Evolutionary conservation across 495 filamentous ascomycete genomes (phyloP).

Genomic region (Penicillium herquei): DNA sequence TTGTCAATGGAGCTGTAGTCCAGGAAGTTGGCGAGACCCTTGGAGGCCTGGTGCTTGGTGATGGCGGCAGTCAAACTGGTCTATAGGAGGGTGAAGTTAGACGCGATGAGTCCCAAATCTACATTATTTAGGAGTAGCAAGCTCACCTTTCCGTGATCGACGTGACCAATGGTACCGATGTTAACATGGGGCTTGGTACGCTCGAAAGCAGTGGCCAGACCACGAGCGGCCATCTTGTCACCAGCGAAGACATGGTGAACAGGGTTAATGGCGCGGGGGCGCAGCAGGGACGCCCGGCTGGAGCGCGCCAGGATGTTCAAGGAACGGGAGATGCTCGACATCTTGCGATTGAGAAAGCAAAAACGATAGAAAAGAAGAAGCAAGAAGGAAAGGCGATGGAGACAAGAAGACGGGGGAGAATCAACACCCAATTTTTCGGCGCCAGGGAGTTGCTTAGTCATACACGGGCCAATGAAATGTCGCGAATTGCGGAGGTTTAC

Average conservation of each 20-base stretch:
- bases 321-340: conserved; percentile 65
- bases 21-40: conserved; percentile 89
- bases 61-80: conserved; percentile 97
- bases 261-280: conserved; percentile 61
- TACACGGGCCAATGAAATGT: conserved; percentile 33
- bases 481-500: conserved; percentile 37
- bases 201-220: conserved; percentile 79
- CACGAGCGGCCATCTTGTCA: conserved; percentile 64
- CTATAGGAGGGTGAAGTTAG: conserved; percentile 48
- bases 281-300: conserved; percentile 61
- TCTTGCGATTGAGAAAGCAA: conserved; percentile 46
- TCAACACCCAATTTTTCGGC: conserved; percentile 44
- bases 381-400: conserved; percentile 34
- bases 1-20: conserved; percentile 98
- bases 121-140: conserved; percentile 6
- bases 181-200: conserved; percentile 97
- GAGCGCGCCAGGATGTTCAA: conserved; percentile 68
- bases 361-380: conserved; percentile 33
- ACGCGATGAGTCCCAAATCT: conserved; percentile 13
- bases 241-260: conserved; percentile 67
- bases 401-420: conserved; percentile 24
- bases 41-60: conserved; percentile 92
- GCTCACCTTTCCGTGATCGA: conserved; percentile 96
- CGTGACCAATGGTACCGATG: conserved; percentile 98
- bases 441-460: conserved; percentile 39